phyloP scores from a whole-genome alignment of 306 rosid species.

The Vigna trinervia region DNA sequence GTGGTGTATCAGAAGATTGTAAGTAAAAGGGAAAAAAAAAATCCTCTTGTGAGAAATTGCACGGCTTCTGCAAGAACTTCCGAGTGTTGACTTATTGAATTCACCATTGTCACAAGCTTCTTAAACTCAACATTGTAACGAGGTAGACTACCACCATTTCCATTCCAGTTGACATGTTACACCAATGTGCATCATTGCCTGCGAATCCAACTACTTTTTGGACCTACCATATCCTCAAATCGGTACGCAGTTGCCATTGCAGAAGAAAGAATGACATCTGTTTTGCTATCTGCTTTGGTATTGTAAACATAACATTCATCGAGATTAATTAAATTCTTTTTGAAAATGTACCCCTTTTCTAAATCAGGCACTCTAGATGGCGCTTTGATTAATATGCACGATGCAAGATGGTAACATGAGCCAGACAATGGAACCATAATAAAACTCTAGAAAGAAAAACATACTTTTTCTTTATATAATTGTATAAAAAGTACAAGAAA shows the following conservation, averaged over 20 bases:
- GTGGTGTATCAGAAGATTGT: slow-evolving; percentile 26
- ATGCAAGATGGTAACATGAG: not conserved
- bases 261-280: slow-evolving; percentile 18
- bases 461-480: too few relatives aligned
- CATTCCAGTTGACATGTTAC: slow-evolving; percentile 12
- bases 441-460: not conserved
- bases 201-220: slow-evolving; percentile 7
- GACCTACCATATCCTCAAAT: not conserved
- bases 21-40: not conserved
- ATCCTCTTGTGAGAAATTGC: not conserved
- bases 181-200: not conserved
- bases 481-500: too few relatives aligned
- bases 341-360: not conserved
- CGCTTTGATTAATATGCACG: not conserved
- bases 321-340: slow-evolving; percentile 29
- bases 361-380: not conserved
- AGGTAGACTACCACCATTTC: slow-evolving; percentile 16
- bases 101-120: slow-evolving; percentile 18
- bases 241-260: slow-evolving; percentile 33
- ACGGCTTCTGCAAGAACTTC: slow-evolving; percentile 24
- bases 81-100: not conserved
- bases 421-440: not conserved
- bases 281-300: slow-evolving; percentile 12
- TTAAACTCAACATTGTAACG: slow-evolving; percentile 20
- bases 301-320: slow-evolving; percentile 44